Evolutionary conservation across 306 rosid species (phyloP).

Genomic region (Begonia loranthoides): DNA sequence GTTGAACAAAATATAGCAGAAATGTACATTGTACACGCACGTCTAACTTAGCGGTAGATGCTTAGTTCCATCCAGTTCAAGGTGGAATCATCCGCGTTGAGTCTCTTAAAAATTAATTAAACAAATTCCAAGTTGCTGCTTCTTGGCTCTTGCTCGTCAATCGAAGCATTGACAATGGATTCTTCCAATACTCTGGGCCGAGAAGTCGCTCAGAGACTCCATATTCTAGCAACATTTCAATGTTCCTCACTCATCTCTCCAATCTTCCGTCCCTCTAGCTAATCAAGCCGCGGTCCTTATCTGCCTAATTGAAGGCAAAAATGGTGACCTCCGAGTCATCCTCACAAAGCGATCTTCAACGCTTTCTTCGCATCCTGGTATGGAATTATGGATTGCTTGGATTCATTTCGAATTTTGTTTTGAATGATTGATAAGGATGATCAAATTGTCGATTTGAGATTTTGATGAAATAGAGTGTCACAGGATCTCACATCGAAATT

Average conservation of each 20-base stretch:
- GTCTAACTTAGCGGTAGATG: too few relatives aligned
- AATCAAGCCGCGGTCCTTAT: slow-evolving; percentile 63
- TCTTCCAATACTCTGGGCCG: slow-evolving; percentile 4
- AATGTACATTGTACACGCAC: too few relatives aligned
- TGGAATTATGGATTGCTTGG: not conserved
- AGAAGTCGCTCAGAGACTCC: slow-evolving; percentile 21
- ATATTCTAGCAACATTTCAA: slow-evolving; percentile 29
- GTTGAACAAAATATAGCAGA: too few relatives aligned
- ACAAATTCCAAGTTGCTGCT: too few relatives aligned
- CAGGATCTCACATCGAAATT: too few relatives aligned
- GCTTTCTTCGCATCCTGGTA: slow-evolving; percentile 68
- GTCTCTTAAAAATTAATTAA: too few relatives aligned
- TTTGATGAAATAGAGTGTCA: not conserved
- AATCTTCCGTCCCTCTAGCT: slow-evolving; percentile 6
- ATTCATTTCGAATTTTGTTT: not conserved
- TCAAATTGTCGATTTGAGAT: not conserved
- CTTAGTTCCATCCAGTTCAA: too few relatives aligned
- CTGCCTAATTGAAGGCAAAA: slow-evolving; percentile 72
- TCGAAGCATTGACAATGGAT: not conserved
- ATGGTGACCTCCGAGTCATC: slow-evolving; percentile 81
- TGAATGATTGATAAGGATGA: not conserved
- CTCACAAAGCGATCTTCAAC: slow-evolving; percentile 77
- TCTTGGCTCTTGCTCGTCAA: too few relatives aligned
- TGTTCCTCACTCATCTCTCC: slow-evolving; percentile 1
- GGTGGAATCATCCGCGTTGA: too few relatives aligned